Conservation (phyloP, 305 asterid species). For the Vinca major region DNA sequence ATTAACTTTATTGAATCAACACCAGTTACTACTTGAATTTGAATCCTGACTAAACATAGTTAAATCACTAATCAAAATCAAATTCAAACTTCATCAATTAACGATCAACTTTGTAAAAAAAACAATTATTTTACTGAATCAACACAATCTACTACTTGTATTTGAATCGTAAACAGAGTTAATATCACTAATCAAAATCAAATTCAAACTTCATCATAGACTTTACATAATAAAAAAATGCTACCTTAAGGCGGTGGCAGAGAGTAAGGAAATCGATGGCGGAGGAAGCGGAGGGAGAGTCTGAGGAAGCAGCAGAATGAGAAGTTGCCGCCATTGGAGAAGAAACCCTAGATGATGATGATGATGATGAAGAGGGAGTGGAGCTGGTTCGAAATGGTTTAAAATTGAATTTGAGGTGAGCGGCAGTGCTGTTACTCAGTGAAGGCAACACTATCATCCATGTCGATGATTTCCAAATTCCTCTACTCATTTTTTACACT, state of each 20-base stretch:
- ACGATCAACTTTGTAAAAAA: too few species aligned
- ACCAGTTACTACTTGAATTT: too few species aligned
- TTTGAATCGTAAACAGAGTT: too few species aligned
- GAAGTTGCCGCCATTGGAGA: slow-evolving; percentile 38
- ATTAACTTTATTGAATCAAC: not conserved
- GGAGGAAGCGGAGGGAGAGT: slow-evolving; percentile 55
- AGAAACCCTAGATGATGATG: slow-evolving; percentile 9
- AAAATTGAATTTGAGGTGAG: slow-evolving; percentile 31
- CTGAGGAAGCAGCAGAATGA: slow-evolving; percentile 24
- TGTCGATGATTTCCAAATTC: slow-evolving; percentile 9
- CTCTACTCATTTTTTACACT: slow-evolving; percentile 8
- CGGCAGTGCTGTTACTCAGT: not conserved
- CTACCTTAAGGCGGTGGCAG: slow-evolving; percentile 83
- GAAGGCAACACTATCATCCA: slow-evolving; percentile 5
- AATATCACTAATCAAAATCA: too few species aligned
- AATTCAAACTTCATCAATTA: too few species aligned
- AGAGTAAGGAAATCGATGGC: slow-evolving; percentile 89
- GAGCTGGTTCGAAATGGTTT: slow-evolving; percentile 18
- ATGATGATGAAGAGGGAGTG: slow-evolving; percentile 19
- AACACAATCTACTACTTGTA: too few species aligned
- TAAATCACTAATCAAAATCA: too few species aligned
- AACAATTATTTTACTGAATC: not conserved
- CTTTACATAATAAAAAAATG: too few species aligned
- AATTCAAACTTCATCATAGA: too few species aligned
- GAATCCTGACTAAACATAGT: too few species aligned